These are phyloP conservation scores for Petunia axillaris DNA, from an alignment of 257 asterid species.

Conservation along the genomic window DNA sequence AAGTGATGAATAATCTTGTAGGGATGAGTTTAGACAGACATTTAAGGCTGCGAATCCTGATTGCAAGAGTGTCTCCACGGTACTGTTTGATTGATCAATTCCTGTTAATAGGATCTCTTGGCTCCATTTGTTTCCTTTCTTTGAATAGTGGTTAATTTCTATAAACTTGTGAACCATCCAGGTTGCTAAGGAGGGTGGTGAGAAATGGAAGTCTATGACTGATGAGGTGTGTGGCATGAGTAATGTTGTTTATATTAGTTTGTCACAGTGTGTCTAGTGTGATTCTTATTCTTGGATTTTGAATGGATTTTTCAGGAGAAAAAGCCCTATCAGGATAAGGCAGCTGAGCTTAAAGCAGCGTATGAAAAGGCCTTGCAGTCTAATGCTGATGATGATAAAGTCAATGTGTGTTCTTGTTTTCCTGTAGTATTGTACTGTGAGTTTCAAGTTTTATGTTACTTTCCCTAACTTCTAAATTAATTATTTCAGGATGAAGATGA, in stretches of 20 bases:
- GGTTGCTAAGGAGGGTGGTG: slow-evolving; percentile 92
- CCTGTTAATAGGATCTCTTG: too few species aligned
- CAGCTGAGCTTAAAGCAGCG: slow-evolving; percentile 80
- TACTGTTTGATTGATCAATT: slow-evolving; percentile 10
- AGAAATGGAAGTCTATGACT: slow-evolving; percentile 73
- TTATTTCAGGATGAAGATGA: slow-evolving; percentile 41
- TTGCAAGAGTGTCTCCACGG: slow-evolving; percentile 58
- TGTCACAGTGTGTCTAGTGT: background rate
- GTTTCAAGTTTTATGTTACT: background rate
- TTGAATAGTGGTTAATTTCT: background rate
- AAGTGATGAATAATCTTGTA: slow-evolving; percentile 21
- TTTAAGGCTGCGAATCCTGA: slow-evolving; percentile 80
- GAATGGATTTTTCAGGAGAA: slow-evolving; percentile 49
- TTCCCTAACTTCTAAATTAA: background rate
- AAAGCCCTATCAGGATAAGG: slow-evolving; percentile 63
- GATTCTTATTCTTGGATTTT: background rate
- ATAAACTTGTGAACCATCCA: slow-evolving; percentile 20
- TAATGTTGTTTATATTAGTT: background rate
- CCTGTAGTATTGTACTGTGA: background rate
- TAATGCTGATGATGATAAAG: slow-evolving; percentile 35
- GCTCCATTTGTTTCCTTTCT: background rate
- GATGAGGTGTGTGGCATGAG: slow-evolving; percentile 56
- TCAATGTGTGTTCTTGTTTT: slow-evolving; percentile 37
- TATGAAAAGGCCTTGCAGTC: slow-evolving; percentile 47
- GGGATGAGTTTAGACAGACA: slow-evolving; percentile 75